Conservation (phyloP, 179 eudicot genomes). For the Beta macrorhiza region DNA sequence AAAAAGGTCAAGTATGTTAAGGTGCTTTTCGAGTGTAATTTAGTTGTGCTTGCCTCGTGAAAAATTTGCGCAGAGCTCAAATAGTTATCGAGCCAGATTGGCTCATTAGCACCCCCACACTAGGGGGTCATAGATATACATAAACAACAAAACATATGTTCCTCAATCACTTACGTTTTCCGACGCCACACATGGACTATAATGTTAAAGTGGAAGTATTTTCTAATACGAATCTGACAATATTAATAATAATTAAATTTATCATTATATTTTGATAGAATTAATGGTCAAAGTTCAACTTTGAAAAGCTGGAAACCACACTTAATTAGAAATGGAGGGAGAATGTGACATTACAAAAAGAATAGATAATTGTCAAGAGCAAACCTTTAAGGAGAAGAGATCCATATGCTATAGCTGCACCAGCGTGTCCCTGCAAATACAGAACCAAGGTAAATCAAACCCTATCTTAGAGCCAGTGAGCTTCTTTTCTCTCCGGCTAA, state of each 20-base stretch:
- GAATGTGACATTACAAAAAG: neutral
- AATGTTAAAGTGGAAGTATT: too few relatives aligned
- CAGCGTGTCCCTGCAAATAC: constrained; percentile 76
- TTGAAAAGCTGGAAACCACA: neutral
- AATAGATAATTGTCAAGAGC: neutral
- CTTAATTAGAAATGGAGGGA: neutral
- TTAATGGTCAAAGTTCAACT: neutral
- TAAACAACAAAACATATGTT: too few relatives aligned
- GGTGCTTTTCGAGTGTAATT: too few relatives aligned
- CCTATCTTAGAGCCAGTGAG: neutral
- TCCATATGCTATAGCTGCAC: constrained; percentile 89
- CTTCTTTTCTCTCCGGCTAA: neutral
- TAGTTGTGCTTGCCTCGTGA: too few relatives aligned
- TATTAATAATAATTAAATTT: neutral
- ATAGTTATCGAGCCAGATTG: too few relatives aligned
- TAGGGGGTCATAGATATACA: too few relatives aligned
- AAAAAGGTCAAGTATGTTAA: too few relatives aligned
- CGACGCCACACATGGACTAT: too few relatives aligned
- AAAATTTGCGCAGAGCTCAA: too few relatives aligned
- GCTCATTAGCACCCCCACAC: too few relatives aligned
- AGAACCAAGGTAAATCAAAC: constrained; percentile 2
- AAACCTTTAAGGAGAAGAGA: constrained; percentile 79
- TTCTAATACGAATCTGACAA: too few relatives aligned
- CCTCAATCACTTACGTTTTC: too few relatives aligned
- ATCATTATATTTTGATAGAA: neutral